Percentiles rank a stretch among this genome's conserved stretches.
These are phyloP conservation scores for Aspergillus novofumigatus DNA, from an alignment of 2,329 filamentous ascomycete genomes.

Conservation along the genomic window DNA sequence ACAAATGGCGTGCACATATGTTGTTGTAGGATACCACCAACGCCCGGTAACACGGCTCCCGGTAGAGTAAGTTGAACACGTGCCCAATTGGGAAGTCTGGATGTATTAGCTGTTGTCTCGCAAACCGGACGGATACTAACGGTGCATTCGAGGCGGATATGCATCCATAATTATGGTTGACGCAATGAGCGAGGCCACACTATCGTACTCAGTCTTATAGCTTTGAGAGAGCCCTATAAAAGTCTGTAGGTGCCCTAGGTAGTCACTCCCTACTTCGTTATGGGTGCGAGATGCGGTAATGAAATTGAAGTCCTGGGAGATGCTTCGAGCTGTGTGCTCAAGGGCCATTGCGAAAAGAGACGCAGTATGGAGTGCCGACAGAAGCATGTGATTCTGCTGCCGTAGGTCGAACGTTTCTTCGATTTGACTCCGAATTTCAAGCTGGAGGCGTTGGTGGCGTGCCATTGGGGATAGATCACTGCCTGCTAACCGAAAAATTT, in stretches of 20 bases:
- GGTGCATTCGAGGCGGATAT: conserved; percentile 7
- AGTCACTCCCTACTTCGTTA: conserved; percentile 2
- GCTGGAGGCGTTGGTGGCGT: conserved; percentile 2
- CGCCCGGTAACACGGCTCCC: conserved; percentile 2
- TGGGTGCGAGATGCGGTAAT: neutral
- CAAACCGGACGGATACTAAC: conserved; percentile 1
- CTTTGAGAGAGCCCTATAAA: conserved; percentile 2
- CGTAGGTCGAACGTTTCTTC: neutral
- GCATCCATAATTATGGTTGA: conserved; percentile 9
- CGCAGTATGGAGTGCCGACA: conserved; percentile 2
- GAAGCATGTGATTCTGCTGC: neutral
- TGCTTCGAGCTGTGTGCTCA: neutral
- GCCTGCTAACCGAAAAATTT: conserved; percentile 6
- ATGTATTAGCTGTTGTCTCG: neutral
- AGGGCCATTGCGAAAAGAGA: conserved; percentile 2
- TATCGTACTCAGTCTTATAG: conserved; percentile 5
- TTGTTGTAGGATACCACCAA: conserved; percentile 3
- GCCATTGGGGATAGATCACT: conserved; percentile 6
- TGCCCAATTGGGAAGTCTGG: conserved; percentile 3
- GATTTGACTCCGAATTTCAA: conserved; percentile 3
- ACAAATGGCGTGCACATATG: conserved; percentile 2
- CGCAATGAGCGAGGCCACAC: conserved; percentile 5
- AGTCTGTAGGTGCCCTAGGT: conserved; percentile 5
- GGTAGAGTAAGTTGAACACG: conserved; percentile 3
- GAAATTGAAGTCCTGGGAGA: conserved; percentile 1